These are phyloP conservation scores for Santalum album DNA, from an alignment of 164 flowering plant species.

Conservation along the genomic window DNA sequence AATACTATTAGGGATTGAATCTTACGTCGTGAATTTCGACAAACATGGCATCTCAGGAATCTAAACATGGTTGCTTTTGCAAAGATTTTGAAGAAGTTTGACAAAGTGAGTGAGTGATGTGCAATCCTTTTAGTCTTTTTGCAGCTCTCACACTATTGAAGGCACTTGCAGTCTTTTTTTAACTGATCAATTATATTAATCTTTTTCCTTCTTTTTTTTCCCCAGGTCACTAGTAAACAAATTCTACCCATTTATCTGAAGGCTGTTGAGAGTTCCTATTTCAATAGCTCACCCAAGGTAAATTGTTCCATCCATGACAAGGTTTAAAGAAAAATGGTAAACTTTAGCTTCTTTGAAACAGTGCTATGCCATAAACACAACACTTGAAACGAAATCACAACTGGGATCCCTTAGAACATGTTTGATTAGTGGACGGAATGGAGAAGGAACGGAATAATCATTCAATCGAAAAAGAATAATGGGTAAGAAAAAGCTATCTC, in stretches of 20 bases:
- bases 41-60: constrained; percentile 44
- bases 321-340: background rate
- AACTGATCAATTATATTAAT: background rate
- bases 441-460: no score
- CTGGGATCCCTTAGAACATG: constrained; percentile 10
- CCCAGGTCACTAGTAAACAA: constrained; percentile 80
- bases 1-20: background rate
- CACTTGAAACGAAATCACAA: constrained; percentile 7
- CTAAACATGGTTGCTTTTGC: constrained; percentile 94
- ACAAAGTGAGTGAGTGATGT: constrained; percentile 48
- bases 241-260: constrained; percentile 74
- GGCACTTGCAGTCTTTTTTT: background rate
- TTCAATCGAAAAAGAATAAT: no score
- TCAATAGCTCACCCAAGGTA: constrained; percentile 94
- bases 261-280: constrained; percentile 92
- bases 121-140: background rate
- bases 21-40: constrained; percentile 1
- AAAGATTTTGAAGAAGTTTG: constrained; percentile 93
- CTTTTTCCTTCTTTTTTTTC: constrained; percentile 5
- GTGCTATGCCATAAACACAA: background rate
- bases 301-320: background rate
- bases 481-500: no score
- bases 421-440: no score
- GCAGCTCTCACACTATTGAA: background rate
- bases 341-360: constrained; percentile 1